Conservation (phyloP, 352 stramenopile species). For the Phytopythium delawarense region DNA sequence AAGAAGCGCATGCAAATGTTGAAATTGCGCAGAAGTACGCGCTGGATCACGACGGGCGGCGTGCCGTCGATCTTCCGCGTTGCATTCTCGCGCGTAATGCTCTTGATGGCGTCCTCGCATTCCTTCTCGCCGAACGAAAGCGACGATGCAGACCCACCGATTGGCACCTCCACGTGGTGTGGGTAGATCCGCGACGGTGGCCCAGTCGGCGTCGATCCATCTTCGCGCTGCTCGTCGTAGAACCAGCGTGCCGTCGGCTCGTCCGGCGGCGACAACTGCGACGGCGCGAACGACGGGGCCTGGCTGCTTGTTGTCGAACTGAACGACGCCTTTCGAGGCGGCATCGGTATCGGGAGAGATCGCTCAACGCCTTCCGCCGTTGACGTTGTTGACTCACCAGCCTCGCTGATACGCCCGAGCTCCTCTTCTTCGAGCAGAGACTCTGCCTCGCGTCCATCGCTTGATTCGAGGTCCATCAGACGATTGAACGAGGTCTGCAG, state of each 20-base stretch:
- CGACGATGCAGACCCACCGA: conserved; percentile 73
- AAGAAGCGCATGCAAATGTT: conserved; percentile 89
- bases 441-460: conserved; percentile 27
- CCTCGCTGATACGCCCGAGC: conserved; percentile 5
- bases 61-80: conserved; percentile 37
- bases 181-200: conserved; percentile 76
- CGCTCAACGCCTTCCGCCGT: not conserved
- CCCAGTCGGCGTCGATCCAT: conserved; percentile 32
- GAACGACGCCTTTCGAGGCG: conserved; percentile 47
- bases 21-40: conserved; percentile 83
- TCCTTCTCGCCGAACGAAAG: conserved; percentile 86
- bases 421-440: conserved; percentile 34
- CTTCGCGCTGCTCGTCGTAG: conserved; percentile 48
- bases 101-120: conserved; percentile 65
- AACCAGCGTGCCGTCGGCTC: conserved; percentile 79
- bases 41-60: conserved; percentile 63
- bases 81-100: conserved; percentile 59
- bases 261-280: conserved; percentile 54
- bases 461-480: conserved; percentile 65
- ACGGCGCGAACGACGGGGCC: conserved; percentile 34
- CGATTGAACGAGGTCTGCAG: conserved; percentile 71
- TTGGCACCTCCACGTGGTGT: conserved; percentile 85
- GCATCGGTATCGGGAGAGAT: conserved; percentile 45
- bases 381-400: not conserved
- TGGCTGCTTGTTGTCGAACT: conserved; percentile 52